These are phyloP conservation scores for Coemansia sp. DNA, from an alignment of 192 early-diverging fungal species.

Conservation along the genomic window DNA sequence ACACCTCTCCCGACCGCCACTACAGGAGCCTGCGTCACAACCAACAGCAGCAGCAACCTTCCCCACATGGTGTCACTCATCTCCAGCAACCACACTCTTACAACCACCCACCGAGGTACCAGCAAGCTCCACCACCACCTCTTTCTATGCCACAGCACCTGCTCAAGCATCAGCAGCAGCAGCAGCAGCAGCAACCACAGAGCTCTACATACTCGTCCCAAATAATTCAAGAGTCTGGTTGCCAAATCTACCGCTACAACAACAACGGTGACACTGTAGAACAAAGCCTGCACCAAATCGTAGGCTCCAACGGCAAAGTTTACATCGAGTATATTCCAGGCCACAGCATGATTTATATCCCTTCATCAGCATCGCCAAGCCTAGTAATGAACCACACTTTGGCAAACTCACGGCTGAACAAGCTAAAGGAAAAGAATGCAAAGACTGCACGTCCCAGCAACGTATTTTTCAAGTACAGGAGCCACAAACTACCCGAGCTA, in stretches of 20 bases:
- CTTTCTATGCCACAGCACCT: background rate
- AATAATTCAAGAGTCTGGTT: conserved; percentile 36
- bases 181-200: conserved; percentile 13
- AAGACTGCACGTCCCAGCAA: conserved; percentile 46
- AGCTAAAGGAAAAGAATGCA: background rate
- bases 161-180: too few relatives aligned
- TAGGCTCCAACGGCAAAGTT: conserved; percentile 38
- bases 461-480: conserved; percentile 60
- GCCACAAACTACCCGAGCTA: conserved; percentile 48
- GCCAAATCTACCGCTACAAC: conserved; percentile 34
- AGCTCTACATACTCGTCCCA: conserved; percentile 25
- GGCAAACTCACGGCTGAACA: background rate
- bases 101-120: background rate
- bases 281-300: conserved; percentile 36
- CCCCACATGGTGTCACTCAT: background rate
- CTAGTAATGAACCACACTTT: conserved; percentile 7
- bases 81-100: background rate
- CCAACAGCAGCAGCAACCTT: background rate
- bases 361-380: conserved; percentile 11
- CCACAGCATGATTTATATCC: conserved; percentile 47
- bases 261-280: conserved; percentile 16
- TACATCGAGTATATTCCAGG: conserved; percentile 46
- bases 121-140: background rate
- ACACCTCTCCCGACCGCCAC: background rate
- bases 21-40: background rate